Evolutionary conservation across 1,284 basidiomycete genomes (phyloP), one percentile per base, ranked within the genome.

Genomic region (Fistulinella cinereoalba): DNA sequence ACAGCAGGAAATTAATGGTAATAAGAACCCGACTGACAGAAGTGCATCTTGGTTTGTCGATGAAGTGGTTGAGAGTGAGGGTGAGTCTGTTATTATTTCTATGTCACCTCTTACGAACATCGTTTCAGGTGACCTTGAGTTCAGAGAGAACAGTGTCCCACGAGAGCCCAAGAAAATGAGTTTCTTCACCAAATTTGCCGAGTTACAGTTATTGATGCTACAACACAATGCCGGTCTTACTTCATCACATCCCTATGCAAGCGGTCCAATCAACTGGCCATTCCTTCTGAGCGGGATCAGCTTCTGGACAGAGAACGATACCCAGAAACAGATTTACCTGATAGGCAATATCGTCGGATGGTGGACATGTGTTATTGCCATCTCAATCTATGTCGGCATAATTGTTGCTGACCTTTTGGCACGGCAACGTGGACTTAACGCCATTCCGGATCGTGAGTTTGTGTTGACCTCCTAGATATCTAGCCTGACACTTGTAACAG

Each of bases 1-100:
- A 61, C 97, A 99, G 68, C 94, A 98, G 62, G 97, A 99, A 64
- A 83, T 99, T 56, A 99, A 99, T 61, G 97, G 97, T 0, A 95
- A 97, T 74, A 99, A 98, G 77, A 94, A 91, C 50, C 74, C 86
- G 6, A 69, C 76, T 19, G 97, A 98, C 53, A 86, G 83, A 64
- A 83, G 83, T 11, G 86, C 88, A 2, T 79, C 83, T 19, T 99
- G 97, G 97, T 89, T 80, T 66, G 85, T 90, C 13, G 85, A 97
- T 56, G 82, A 92, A 32, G 85, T 99, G 46, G 67, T 92, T 13
- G 72, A 75, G 12, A 85, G 83, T 49, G 85, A 84, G 51, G 71
- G 88, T 90, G 55, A 65, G 83, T 69, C 22, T 18, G 12, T 31
- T 43, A 22, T 29, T 47, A 16, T 3, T 32, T 40, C 7, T 15